Evolutionary conservation across 2,329 filamentous ascomycete species (phyloP), one percentile per base, ranked within the genome.

Genomic region (Dothistroma pini): DNA sequence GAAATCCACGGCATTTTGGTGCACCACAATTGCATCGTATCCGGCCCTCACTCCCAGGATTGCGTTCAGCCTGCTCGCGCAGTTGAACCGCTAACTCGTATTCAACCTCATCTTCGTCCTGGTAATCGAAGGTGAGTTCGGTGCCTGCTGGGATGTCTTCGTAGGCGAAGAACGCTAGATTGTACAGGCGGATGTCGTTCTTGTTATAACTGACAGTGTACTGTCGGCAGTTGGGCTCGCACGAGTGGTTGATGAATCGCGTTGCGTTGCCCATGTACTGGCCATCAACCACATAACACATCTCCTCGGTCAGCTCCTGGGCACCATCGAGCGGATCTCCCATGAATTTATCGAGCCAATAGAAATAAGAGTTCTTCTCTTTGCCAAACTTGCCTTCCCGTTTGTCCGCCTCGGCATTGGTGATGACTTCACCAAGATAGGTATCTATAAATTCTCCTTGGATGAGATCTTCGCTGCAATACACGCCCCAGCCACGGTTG

Each of bases 201-300:
- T 90, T 87, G 69, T 93, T 90, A 55, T 89, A 89, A 1, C 90
- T 88, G 0, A 91, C 85, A 0, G 89, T 89, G 74, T 93, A 93
- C 62, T 92, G 90, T 14, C 88, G 81, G 70, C 91, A 82, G 69
- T 93, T 93, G 0, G 90, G 90, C 4, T 90, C 84, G 72, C 90
- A 93, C 1, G 85, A 89, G 73, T 95, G 90, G 69, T 95, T 95
- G 73, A 93, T 89, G 74, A 93, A 95, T 2, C 90, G 84, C 0
- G 89, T 90, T 0, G 89, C 89, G 0, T 89, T 89, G 0, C 90
- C 89, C 79, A 88, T 86, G 72, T 89, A 89, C 72, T 93, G 87
- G 11, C 91, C 91, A 57, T 84, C 82, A 0, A 84, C 77, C 0
- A 82, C 77, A 60, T 79, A 83, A 8, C 76, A 70, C 0, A 77